Conservation (phyloP, 495 filamentous ascomycete genomes). For the Penicillium flavigenum region DNA sequence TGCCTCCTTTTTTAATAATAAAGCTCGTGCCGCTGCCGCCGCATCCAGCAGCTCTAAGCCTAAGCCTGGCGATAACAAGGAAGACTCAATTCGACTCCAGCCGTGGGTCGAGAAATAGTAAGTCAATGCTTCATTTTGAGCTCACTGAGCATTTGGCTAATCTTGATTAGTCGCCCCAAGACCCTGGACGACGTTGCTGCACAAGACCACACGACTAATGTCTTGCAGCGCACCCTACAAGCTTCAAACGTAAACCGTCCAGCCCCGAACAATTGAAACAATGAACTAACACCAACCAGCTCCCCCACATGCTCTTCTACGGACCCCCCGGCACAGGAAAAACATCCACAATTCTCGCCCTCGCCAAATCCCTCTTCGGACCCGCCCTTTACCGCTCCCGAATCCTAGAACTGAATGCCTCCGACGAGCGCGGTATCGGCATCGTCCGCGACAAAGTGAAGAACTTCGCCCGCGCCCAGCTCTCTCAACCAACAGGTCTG, state of each 20-base stretch:
- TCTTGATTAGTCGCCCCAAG: slow-evolving; percentile 73
- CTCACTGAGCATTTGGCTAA: slow-evolving; percentile 1
- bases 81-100: slow-evolving; percentile 66
- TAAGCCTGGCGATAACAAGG: slow-evolving; percentile 58
- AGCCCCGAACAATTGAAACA: neutral
- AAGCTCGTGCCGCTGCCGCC: slow-evolving; percentile 82
- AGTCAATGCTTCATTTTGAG: slow-evolving; percentile 20
- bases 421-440: slow-evolving; percentile 94
- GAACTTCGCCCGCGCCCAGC: slow-evolving; percentile 91
- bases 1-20: slow-evolving; percentile 91
- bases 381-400: slow-evolving; percentile 91
- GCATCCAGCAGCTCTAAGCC: slow-evolving; percentile 51
- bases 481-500: slow-evolving; percentile 72
- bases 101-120: slow-evolving; percentile 99
- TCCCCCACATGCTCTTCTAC: slow-evolving; percentile 99
- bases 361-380: slow-evolving; percentile 96
- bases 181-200: slow-evolving; percentile 91
- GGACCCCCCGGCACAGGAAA: slow-evolving; percentile 97
- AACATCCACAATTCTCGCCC: slow-evolving; percentile 95
- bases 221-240: slow-evolving; percentile 89
- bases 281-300: slow-evolving; percentile 43
- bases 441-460: slow-evolving; percentile 99
- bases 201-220: slow-evolving; percentile 94
- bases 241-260: slow-evolving; percentile 70
- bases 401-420: slow-evolving; percentile 97